Percentiles rank a stretch among this genome's conserved stretches.
These are phyloP conservation scores for Phytopythium helicoides DNA, from an alignment of 352 stramenopile genomes.

Conservation along the genomic window DNA sequence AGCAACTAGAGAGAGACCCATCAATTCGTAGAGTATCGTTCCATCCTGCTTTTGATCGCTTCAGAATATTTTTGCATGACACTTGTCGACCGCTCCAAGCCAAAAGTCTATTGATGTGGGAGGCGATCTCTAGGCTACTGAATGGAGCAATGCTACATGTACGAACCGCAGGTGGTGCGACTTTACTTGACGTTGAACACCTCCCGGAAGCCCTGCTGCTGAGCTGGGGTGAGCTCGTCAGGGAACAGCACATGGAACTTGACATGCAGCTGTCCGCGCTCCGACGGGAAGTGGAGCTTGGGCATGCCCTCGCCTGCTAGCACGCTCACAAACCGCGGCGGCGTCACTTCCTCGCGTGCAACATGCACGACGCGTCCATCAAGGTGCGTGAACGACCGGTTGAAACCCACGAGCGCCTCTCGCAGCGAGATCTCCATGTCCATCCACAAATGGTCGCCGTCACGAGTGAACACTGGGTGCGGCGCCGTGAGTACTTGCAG, in stretches of 20 bases:
- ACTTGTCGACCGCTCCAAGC: no score
- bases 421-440: constrained; percentile 95
- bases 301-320: constrained; percentile 95
- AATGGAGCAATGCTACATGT: neutral
- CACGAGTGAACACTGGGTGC: constrained; percentile 89
- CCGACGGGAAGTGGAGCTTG: constrained; percentile 85
- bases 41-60: constrained; percentile 1
- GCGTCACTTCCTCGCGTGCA: constrained; percentile 86
- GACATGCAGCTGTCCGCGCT: constrained; percentile 90
- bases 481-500: constrained; percentile 88
- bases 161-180: no score
- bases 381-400: constrained; percentile 89
- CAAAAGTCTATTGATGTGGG: no score
- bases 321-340: constrained; percentile 89
- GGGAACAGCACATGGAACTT: constrained; percentile 97
- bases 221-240: constrained; percentile 78
- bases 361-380: constrained; percentile 92
- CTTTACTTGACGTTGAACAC: constrained; percentile 44
- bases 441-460: constrained; percentile 95
- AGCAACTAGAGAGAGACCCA: constrained; percentile 1
- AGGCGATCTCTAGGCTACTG: neutral
- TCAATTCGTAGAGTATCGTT: constrained; percentile 6
- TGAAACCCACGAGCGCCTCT: constrained; percentile 94
- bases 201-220: constrained; percentile 65
- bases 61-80: no score